phyloP scores from a whole-genome alignment of 2,329 filamentous ascomycete genomes.

The Phialemoniopsis sp. region DNA sequence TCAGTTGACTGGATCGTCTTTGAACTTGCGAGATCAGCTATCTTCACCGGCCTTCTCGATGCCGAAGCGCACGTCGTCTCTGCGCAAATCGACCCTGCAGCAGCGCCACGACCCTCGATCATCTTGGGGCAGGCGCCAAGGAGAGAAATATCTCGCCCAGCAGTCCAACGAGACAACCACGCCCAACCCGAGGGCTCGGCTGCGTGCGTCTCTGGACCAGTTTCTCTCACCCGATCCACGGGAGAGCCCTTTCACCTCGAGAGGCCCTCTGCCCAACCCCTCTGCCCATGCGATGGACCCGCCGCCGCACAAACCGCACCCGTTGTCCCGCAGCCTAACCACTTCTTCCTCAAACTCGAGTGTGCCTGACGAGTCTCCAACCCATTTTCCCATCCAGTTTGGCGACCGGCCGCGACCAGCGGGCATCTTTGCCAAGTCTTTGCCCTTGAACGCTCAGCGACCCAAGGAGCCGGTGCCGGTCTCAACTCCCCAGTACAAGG shows the following conservation, averaged over 20 bases:
- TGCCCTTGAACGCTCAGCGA: constrained; percentile 61
- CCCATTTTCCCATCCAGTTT: constrained; percentile 52
- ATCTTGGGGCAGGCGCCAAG: constrained; percentile 57
- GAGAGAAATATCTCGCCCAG: constrained; percentile 50
- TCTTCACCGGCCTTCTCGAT: constrained; percentile 47
- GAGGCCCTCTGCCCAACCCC: constrained; percentile 46
- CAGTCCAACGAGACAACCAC: constrained; percentile 50
- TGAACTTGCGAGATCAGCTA: constrained; percentile 31
- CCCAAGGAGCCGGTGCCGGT: constrained; percentile 49
- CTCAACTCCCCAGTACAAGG: constrained; percentile 75
- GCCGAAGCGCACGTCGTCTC: constrained; percentile 67
- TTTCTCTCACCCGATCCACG: constrained; percentile 61
- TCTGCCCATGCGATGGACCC: constrained; percentile 45
- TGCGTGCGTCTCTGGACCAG: constrained; percentile 76
- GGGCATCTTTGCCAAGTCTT: constrained; percentile 67
- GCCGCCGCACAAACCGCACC: constrained; percentile 61
- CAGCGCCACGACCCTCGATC: constrained; percentile 71
- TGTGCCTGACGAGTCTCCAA: constrained; percentile 68
- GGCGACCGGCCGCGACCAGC: constrained; percentile 45
- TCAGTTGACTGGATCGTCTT: constrained; percentile 39
- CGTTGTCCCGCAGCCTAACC: constrained; percentile 80
- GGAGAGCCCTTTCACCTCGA: constrained; percentile 61
- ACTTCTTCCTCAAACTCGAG: constrained; percentile 83
- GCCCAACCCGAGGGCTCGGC: constrained; percentile 55
- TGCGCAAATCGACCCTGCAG: constrained; percentile 83